Base-by-base conservation (phyloP, 192 early-diverging fungal genomes). In the Globomyces pollinis-pini region DNA sequence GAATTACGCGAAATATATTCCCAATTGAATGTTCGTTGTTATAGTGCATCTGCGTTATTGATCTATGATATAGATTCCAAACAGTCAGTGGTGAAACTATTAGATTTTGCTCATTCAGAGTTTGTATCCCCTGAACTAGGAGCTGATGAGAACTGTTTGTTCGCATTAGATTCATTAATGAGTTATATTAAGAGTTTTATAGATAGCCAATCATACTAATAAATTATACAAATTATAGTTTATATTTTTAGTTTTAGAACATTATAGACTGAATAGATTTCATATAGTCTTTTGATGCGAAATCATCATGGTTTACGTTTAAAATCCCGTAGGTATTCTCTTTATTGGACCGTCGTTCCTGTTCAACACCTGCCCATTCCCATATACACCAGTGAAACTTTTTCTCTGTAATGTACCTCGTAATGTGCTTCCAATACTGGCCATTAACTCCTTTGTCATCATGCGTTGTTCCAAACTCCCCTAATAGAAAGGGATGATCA, bases 301-400 rank as follows among this genome's bases (percentile, higher is more conserved):
- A 47, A 26, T 47, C 44, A 47, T 3, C 28, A 26, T 47, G 28
- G 23, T 20, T 7, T 47, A 26, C 23, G 1, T 47, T 47, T 0
- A 47, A 47, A 15, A 47, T 26, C 12, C 44, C 44, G n/a, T 47
- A 47, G 18, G 44, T 26, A 15, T 47, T 47, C 5, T 20, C 28
- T 29, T 47, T 26, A 0, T 26, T 26, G 15, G 44, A 28, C 8
- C 5, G 23, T 3, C 44, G 44, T 7, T n/a, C n/a, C n/a, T 47
- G 44, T 26, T 47, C 44, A 47, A 47, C 28, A 28, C 44, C 44
- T 0, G 44, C 44, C 15, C 23, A 47, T 47, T 47, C 44, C 44
- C 44, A 47, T 12, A 47, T 26, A n/a, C 23, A 47, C 44, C 44
- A 47, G 23, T 47, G 44, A 2, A 47, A 20, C 23, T 47, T 47